These are phyloP conservation scores for Phaeophleospora eucalypticola DNA, from an alignment of 2,329 filamentous ascomycete species.

Conservation along the genomic window DNA sequence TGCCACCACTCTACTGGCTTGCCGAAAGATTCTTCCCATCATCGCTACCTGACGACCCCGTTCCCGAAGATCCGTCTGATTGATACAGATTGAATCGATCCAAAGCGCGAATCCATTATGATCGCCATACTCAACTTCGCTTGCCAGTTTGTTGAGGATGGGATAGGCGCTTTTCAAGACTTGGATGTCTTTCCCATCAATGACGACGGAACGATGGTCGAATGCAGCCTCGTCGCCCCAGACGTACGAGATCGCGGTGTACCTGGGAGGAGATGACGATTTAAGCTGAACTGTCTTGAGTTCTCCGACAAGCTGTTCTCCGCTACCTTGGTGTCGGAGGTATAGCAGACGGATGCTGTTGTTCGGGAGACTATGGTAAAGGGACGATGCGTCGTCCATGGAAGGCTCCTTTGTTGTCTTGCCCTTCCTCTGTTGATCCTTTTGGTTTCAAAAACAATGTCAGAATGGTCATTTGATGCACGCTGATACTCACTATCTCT, in stretches of 20 bases:
- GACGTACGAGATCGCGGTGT: neutral
- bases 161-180: neutral
- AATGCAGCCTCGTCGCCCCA: neutral
- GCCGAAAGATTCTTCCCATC: neutral
- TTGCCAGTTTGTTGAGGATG: neutral
- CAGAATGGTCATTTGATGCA: too few species aligned
- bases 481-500: too few species aligned
- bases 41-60: neutral
- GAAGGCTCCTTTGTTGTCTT: too few species aligned
- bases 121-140: neutral
- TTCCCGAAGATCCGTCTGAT: neutral
- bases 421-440: too few species aligned
- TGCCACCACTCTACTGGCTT: neutral
- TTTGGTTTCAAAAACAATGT: too few species aligned
- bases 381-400: too few species aligned
- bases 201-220: too few species aligned
- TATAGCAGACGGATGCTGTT: neutral
- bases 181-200: neutral
- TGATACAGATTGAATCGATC: constrained; percentile 1
- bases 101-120: neutral
- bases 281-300: neutral
- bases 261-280: neutral
- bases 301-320: neutral
- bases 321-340: neutral
- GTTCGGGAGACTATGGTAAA: neutral